A percentile compares a stretch with the other conserved stretches of the same genome.
phyloP scores from a whole-genome alignment of 1,284 basidiomycete genomes.

The Sanguinoderma infundibulare region DNA sequence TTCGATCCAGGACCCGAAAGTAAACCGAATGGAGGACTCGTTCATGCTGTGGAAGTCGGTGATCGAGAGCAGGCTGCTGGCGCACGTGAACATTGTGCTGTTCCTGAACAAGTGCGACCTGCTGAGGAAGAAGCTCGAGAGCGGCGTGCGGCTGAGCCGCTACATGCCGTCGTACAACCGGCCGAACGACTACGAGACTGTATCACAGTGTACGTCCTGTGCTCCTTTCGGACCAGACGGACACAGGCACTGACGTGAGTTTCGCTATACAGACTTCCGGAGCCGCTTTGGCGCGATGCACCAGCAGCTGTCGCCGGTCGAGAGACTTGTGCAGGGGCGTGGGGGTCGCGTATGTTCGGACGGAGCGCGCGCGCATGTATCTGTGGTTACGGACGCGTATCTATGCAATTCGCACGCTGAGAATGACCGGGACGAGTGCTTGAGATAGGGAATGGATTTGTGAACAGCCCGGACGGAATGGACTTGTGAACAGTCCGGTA shows the following conservation, averaged over 20 bases:
- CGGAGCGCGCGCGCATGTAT: too few relatives aligned
- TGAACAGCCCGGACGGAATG: too few relatives aligned
- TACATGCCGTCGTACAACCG: constrained; percentile 68
- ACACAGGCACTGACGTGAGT: too few relatives aligned
- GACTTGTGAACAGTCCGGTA: too few relatives aligned
- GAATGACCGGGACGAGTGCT: too few relatives aligned
- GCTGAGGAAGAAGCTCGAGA: constrained; percentile 75
- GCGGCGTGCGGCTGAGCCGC: constrained; percentile 70
- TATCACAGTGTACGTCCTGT: constrained; percentile 64
- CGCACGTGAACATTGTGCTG: constrained; percentile 72
- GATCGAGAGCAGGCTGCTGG: constrained; percentile 69
- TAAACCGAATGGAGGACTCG: constrained; percentile 80
- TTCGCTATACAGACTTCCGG: constrained; percentile 69
- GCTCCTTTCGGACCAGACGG: constrained; percentile 18
- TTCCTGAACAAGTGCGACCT: constrained; percentile 83
- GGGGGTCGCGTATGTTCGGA: too few relatives aligned
- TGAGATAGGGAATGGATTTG: too few relatives aligned
- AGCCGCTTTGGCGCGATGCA: constrained; percentile 74
- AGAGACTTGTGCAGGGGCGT: constrained; percentile 76
- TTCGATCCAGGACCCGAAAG: constrained; percentile 56
- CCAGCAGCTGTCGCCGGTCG: constrained; percentile 60
- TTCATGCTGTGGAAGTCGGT: constrained; percentile 71
- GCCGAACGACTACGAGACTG: constrained; percentile 74
- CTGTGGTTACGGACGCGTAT: too few relatives aligned
- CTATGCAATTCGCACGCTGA: too few relatives aligned